Evolutionary conservation across 2,329 filamentous ascomycete genomes (phyloP).

Genomic region (Penicillium sp.): DNA sequence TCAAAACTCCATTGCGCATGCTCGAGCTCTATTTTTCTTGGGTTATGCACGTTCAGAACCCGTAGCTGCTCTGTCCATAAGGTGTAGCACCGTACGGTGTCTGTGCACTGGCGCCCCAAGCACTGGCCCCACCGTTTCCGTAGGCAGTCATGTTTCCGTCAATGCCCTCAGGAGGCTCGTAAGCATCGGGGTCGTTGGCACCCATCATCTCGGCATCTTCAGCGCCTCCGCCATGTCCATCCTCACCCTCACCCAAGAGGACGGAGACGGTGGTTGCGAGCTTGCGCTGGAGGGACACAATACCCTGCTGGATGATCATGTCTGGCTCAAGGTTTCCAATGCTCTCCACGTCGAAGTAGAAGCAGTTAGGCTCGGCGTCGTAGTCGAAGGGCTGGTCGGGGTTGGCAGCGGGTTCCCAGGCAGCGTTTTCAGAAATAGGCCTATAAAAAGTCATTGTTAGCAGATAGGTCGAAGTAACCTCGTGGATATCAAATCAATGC

Average conservation of each 20-base stretch:
- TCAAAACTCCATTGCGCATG: constrained; percentile 27
- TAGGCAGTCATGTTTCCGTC: constrained; percentile 45
- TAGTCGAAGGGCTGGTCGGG: constrained; percentile 89
- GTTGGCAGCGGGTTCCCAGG: constrained; percentile 76
- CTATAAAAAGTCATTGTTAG: constrained; percentile 17
- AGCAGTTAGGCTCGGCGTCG: constrained; percentile 76
- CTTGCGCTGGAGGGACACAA: constrained; percentile 86
- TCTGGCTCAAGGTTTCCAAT: constrained; percentile 87
- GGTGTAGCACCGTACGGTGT: constrained; percentile 63
- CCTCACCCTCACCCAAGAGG: constrained; percentile 57
- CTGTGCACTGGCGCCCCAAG: constrained; percentile 63
- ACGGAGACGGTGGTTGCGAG: constrained; percentile 75
- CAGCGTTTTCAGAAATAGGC: constrained; percentile 41
- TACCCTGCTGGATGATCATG: constrained; percentile 81
- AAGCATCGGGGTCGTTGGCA: constrained; percentile 50
- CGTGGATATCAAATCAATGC: not conserved
- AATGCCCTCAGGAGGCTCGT: constrained; percentile 48
- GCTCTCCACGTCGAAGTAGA: constrained; percentile 93
- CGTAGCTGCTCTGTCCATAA: constrained; percentile 53
- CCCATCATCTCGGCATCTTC: constrained; percentile 51
- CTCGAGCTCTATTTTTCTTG: constrained; percentile 18
- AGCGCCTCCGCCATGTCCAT: constrained; percentile 51
- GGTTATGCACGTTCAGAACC: constrained; percentile 23
- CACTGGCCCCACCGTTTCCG: constrained; percentile 55
- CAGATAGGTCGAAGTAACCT: not conserved